These are phyloP conservation scores for Cytospora chrysosperma DNA, from an alignment of 2,329 filamentous ascomycete genomes.

Conservation along the genomic window DNA sequence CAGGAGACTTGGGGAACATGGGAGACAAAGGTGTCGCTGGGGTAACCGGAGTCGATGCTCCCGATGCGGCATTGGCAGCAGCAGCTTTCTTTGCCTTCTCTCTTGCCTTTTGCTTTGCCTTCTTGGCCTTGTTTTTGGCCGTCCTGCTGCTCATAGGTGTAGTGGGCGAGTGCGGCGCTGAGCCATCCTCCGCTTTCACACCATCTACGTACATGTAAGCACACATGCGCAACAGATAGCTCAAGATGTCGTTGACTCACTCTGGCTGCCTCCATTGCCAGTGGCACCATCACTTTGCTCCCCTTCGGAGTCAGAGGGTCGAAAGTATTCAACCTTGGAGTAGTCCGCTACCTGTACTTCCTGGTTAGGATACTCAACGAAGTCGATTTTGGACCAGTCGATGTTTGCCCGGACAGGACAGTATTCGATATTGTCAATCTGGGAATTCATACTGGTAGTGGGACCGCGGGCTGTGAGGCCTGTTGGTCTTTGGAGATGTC, in stretches of 20 bases:
- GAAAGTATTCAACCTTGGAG: conserved; percentile 43
- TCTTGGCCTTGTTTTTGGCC: conserved; percentile 26
- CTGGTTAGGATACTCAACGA: conserved; percentile 39
- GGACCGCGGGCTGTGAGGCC: conserved; percentile 29
- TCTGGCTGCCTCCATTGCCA: conserved; percentile 17
- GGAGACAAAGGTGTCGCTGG: conserved; percentile 15
- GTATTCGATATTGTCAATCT: conserved; percentile 36
- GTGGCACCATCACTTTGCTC: conserved; percentile 33
- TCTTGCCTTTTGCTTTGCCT: conserved; percentile 27
- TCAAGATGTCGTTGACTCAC: conserved; percentile 4
- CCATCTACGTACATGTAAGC: conserved; percentile 1
- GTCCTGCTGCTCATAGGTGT: conserved; percentile 24
- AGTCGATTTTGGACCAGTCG: conserved; percentile 40
- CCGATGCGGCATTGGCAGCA: neutral
- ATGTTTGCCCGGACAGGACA: conserved; percentile 41
- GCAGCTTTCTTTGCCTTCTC: conserved; percentile 25
- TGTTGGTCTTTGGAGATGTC: conserved; percentile 31
- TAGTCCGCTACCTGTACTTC: conserved; percentile 41
- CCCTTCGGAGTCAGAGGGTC: conserved; percentile 41
- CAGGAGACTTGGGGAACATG: neutral
- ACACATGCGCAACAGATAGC: neutral
- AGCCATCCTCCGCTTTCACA: conserved; percentile 22
- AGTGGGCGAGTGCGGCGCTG: conserved; percentile 16
- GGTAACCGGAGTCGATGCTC: conserved; percentile 15
- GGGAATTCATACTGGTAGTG: conserved; percentile 43